Base-by-base conservation (phyloP, 2,329 filamentous ascomycete species). In the Beauveria sp. region DNA sequence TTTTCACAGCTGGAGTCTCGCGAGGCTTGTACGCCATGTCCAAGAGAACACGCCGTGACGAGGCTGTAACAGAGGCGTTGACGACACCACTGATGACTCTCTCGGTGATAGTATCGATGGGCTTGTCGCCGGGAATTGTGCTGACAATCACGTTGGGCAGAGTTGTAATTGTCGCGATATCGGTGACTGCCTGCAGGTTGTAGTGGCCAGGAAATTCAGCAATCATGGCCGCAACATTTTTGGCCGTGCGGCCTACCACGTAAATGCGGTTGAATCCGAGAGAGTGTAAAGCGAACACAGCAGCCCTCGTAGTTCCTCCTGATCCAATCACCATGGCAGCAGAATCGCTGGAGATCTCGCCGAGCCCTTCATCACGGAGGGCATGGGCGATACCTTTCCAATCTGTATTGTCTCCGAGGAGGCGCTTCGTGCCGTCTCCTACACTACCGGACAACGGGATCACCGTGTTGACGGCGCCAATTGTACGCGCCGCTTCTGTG, bases 21-120 rank as follows among this genome's bases (percentile, higher is more conserved):
- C 83, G 79, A 22, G 95, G 95, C 74, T 93, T 96, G 75, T 99
- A 99, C 2, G 95, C 93, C 93, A 99, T 96, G 74, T 99, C 95
- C 3, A 98, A 77, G 63, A 98, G 75, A 14, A 95, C 83, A 22
- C 83, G 82, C 28, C 74, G 75, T 6, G 74, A 74, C 57, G 75
- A 74, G 26, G 61, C 62, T 65, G 69, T 71, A 68, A 60, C 69
- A 63, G 69, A 72, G 65, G 67, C 71, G 62, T 77, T 75, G n/a
- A 86, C 70, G 40, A 86, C 69, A 18, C 79, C 74, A 5, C 77
- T 74, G 10, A 97, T 76, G 1, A 89, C 79, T 66, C 87, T 84
- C 24, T 83, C 81, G 74, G 96, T 86, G 12, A 75, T 76, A 0
- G 82, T 68, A 65, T 97, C 93, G 64, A 98, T 89, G 0, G 93